phyloP scores from a whole-genome alignment of 2,329 filamentous ascomycete genomes.

The Apiospora sp. region DNA sequence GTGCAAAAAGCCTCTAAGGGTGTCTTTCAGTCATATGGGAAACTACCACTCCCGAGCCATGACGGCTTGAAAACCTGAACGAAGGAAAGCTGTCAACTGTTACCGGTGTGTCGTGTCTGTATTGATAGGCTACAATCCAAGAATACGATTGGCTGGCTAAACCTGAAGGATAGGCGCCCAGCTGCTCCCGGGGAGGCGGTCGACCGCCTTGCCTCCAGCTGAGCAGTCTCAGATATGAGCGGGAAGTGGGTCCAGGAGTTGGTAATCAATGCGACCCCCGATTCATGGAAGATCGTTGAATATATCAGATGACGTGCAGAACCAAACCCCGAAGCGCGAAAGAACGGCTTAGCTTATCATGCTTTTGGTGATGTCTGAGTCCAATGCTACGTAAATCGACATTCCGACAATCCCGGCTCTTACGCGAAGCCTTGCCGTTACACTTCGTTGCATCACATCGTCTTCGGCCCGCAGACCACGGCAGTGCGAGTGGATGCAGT shows the following conservation, averaged over 20 bases:
- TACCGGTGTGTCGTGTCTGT: not conserved
- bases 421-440: not conserved
- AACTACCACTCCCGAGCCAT: not conserved
- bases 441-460: not conserved
- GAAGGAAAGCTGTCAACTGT: not conserved
- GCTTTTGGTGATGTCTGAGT: not conserved
- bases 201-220: constrained; percentile 13
- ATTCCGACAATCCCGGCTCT: not conserved
- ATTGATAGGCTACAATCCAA: too few relatives aligned
- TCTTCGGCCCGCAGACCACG: not conserved
- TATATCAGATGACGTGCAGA: not conserved
- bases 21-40: not conserved
- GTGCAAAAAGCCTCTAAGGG: not conserved
- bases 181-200: not conserved
- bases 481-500: not conserved
- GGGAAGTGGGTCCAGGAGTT: constrained; percentile 12
- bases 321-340: not conserved
- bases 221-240: constrained; percentile 1
- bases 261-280: constrained; percentile 4
- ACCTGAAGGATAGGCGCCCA: not conserved
- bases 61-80: not conserved
- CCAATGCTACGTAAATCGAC: not conserved
- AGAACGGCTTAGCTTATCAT: not conserved
- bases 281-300: not conserved
- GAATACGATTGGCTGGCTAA: not conserved